Evolutionary conservation across 2,329 filamentous ascomycete genomes (phyloP).

Genomic region (Periconia sp.): DNA sequence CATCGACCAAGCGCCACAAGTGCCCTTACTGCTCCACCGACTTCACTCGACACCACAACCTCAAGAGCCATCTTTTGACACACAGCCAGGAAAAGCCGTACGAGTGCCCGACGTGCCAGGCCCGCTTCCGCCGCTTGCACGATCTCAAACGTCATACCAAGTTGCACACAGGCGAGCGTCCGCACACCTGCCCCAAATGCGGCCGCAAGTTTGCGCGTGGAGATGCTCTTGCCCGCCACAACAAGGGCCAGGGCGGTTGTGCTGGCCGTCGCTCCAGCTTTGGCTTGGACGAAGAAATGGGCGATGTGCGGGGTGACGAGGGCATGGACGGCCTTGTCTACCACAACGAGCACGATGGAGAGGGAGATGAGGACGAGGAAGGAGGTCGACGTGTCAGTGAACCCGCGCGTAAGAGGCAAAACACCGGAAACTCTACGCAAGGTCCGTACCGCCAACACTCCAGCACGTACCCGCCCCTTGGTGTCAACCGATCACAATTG

Average conservation of each 20-base stretch:
- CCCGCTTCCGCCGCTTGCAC: conserved; percentile 88
- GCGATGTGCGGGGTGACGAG: conserved; percentile 54
- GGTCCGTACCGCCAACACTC: conserved; percentile 66
- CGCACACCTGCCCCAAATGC: conserved; percentile 92
- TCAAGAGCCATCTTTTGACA: conserved; percentile 95
- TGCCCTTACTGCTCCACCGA: conserved; percentile 96
- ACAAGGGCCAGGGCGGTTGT: conserved; percentile 93
- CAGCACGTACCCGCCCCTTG: conserved; percentile 77
- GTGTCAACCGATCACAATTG: conserved; percentile 35
- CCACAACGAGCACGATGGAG: conserved; percentile 58
- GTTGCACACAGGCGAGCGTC: conserved; percentile 92
- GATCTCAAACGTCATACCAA: conserved; percentile 96
- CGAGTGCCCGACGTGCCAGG: conserved; percentile 87
- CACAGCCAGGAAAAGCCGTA: conserved; percentile 99
- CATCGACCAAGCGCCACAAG: conserved; percentile 86
- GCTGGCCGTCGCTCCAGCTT: conserved; percentile 89
- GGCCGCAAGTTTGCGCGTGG: conserved; percentile 93
- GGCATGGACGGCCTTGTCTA: conserved; percentile 67
- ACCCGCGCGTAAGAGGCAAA: conserved; percentile 72
- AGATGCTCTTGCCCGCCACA: conserved; percentile 91
- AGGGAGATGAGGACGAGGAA: conserved; percentile 55
- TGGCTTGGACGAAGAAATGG: conserved; percentile 76
- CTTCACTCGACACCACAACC: conserved; percentile 95
- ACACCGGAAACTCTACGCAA: conserved; percentile 56
- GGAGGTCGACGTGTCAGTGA: conserved; percentile 63